Conservation (phyloP, 805 yeast genomes). For the Saccharomycopsis sp. region DNA sequence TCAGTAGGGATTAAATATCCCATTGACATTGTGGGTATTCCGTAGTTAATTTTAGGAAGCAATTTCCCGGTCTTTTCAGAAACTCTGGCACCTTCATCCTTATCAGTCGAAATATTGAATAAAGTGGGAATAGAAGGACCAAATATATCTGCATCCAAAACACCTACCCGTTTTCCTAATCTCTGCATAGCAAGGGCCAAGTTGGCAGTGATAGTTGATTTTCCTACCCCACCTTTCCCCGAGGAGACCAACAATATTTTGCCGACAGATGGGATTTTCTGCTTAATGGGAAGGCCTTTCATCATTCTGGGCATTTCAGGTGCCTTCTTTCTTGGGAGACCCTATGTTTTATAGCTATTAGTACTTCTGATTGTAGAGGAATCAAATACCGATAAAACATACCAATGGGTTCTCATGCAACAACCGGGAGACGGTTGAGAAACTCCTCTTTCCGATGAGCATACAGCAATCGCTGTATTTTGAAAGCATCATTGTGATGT, state of each 20-base stretch:
- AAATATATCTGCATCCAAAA: conserved; percentile 75
- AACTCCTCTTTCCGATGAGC: not conserved
- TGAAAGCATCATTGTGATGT: not conserved
- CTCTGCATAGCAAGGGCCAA: conserved; percentile 54
- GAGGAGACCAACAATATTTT: conserved; percentile 65
- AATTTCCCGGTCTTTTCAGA: conserved; percentile 45
- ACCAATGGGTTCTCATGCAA: conserved; percentile 49
- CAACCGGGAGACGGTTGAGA: not conserved
- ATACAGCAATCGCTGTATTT: not conserved
- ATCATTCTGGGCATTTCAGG: conserved; percentile 37
- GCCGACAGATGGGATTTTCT: conserved; percentile 51
- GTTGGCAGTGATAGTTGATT: conserved; percentile 72
- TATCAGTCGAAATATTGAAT: conserved; percentile 37
- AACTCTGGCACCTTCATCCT: conserved; percentile 54
- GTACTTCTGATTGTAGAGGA: not conserved
- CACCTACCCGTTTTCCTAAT: conserved; percentile 52
- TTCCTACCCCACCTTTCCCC: conserved; percentile 96
- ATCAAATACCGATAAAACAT: conserved; percentile 26
- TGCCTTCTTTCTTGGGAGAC: conserved; percentile 32
- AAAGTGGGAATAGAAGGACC: conserved; percentile 80
- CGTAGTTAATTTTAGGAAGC: conserved; percentile 64
- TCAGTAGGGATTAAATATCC: conserved; percentile 66
- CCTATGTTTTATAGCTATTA: conserved; percentile 30
- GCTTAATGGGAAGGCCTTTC: conserved; percentile 50
- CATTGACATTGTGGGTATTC: conserved; percentile 83